phyloP scores from a whole-genome alignment of 352 stramenopile species.

The Pythium dissotocum region DNA sequence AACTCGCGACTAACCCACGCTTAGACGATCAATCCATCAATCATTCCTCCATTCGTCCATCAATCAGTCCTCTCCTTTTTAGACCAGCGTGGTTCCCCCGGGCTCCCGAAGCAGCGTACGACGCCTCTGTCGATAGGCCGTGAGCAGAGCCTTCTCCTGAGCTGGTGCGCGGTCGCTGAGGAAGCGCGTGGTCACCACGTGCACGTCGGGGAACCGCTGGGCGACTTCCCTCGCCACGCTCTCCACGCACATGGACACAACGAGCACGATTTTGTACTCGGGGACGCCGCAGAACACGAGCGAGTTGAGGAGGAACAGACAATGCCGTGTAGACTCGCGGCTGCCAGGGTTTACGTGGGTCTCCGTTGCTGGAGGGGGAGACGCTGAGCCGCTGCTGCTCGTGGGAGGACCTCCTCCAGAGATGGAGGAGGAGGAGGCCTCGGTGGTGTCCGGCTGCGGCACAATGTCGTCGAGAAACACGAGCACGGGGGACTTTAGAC shows the following conservation, averaged over 20 bases:
- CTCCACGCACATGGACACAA: neutral
- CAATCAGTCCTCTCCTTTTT: too few species aligned
- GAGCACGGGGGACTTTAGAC: neutral
- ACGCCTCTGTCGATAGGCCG: neutral
- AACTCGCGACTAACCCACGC: too few species aligned
- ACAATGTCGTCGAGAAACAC: slow-evolving; percentile 7
- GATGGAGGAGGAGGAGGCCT: neutral
- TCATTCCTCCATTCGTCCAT: too few species aligned
- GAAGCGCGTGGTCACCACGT: slow-evolving; percentile 4
- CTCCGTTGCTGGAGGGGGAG: neutral
- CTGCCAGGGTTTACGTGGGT: neutral
- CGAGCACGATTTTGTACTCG: neutral
- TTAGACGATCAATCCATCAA: too few species aligned
- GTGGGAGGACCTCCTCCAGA: neutral
- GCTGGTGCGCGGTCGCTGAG: neutral
- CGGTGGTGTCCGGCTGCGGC: neutral
- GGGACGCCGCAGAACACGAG: neutral
- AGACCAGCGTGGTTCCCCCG: neutral
- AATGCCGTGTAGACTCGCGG: neutral
- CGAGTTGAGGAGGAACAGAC: slow-evolving; percentile 1
- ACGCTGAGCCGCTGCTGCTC: neutral
- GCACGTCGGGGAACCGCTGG: slow-evolving; percentile 4
- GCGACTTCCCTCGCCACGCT: neutral
- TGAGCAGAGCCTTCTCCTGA: neutral
- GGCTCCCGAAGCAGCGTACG: neutral